Percentiles rank a stretch among this genome's conserved stretches.
phyloP scores from a whole-genome alignment of 2,329 filamentous ascomycete species.

The Curvularia lunata region DNA sequence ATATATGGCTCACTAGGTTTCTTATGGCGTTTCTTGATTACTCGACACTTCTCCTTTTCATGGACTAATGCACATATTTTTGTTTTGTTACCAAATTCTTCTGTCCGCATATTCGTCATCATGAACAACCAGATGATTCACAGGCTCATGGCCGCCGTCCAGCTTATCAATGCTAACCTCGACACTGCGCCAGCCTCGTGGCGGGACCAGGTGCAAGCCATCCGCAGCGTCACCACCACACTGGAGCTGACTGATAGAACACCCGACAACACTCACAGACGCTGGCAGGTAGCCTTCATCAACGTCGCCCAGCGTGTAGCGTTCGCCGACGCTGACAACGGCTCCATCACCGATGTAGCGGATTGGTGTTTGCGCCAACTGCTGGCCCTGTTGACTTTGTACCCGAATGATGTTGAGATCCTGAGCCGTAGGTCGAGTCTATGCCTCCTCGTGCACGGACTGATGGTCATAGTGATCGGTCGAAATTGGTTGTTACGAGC shows the following conservation, averaged over 20 bases:
- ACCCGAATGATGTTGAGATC: conserved; percentile 53
- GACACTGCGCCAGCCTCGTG: conserved; percentile 42
- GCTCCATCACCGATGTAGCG: conserved; percentile 54
- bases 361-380: conserved; percentile 59
- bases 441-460: not conserved
- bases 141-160: conserved; percentile 33
- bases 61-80: not conserved
- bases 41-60: not conserved
- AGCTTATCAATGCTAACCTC: conserved; percentile 44
- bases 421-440: conserved; percentile 49
- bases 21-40: not conserved
- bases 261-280: conserved; percentile 20
- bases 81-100: not conserved
- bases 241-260: conserved; percentile 27
- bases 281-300: conserved; percentile 43
- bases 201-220: conserved; percentile 30
- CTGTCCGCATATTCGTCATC: not conserved
- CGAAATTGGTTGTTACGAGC: conserved; percentile 59
- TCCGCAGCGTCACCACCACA: conserved; percentile 26
- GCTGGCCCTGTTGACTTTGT: conserved; percentile 53
- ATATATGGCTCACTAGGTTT: not conserved
- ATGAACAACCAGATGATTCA: conserved; percentile 28
- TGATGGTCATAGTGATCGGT: conserved; percentile 53
- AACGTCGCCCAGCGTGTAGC: conserved; percentile 58
- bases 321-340: conserved; percentile 57